Conservation (phyloP, 768 basidiomycete species). For the Pleurotus djamor region DNA sequence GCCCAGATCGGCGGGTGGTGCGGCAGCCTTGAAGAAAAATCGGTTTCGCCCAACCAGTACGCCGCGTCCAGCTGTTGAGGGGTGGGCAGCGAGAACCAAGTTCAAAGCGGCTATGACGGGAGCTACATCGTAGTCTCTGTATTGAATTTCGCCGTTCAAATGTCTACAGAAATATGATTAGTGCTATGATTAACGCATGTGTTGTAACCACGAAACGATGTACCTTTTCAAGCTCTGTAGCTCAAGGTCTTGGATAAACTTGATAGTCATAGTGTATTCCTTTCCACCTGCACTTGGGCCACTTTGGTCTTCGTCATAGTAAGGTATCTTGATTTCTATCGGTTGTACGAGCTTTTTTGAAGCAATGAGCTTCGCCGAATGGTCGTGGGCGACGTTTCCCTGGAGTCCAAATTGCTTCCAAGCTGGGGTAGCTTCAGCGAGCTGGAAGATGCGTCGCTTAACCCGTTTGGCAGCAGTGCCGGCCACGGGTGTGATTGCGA, state of each 20-base stretch:
- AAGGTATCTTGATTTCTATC: conserved; percentile 38
- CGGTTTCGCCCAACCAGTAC: conserved; percentile 65
- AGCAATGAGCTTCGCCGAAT: conserved; percentile 49
- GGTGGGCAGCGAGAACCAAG: conserved; percentile 56
- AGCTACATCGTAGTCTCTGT: conserved; percentile 53
- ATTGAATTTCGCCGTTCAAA: conserved; percentile 50
- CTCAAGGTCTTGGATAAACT: conserved; percentile 47
- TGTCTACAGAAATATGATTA: conserved; percentile 30
- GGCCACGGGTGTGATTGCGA: conserved; percentile 50
- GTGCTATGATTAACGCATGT: conserved; percentile 19
- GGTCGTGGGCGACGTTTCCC: conserved; percentile 55
- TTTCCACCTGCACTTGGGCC: conserved; percentile 40
- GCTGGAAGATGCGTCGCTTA: conserved; percentile 58
- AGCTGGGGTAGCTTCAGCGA: conserved; percentile 49
- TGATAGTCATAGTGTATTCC: conserved; percentile 45
- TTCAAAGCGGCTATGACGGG: conserved; percentile 66
- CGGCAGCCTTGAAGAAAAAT: conserved; percentile 55
- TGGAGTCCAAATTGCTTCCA: conserved; percentile 51
- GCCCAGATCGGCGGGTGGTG: conserved; percentile 52
- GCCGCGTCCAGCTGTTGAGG: conserved; percentile 53
- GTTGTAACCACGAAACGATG: conserved; percentile 12
- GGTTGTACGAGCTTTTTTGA: conserved; percentile 44
- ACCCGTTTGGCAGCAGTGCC: conserved; percentile 49
- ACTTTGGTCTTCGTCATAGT: conserved; percentile 49
- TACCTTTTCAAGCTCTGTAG: conserved; percentile 44